Base-by-base conservation (phyloP, 805 yeast genomes). In the Nakazawaea holstii region DNA sequence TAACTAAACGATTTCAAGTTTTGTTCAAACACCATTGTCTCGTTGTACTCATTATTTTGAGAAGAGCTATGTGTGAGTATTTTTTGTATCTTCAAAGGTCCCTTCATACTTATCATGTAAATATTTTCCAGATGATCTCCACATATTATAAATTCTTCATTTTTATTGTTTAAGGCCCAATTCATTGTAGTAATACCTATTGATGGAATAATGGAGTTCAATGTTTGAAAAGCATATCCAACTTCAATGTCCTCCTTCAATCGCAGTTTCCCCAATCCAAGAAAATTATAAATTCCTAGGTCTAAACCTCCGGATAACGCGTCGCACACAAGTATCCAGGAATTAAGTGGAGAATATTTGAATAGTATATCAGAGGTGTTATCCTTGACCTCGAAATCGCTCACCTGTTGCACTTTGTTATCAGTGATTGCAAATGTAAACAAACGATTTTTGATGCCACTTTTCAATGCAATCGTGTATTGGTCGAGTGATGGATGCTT, bases 101-200 rank as follows among this genome's bases (percentile, higher is more conserved):
- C 45, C 20, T 24, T 40, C 31, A 46, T 15, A 6, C n/a, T 20
- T 11, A 46, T 28, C 37, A 46, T 4, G 13, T 20, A 29, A 5
- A 46, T 1, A 9, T 17, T 35, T 24, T 46, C 49, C 8, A 40
- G 26, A 14, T 46, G 38, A 20, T 46, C 49, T 28, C 49, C 49
- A 33, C 43, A 39, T 13, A 45, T 5, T 8, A 45, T 27, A 6
- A 39, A 7, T 29, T 45, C 48, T 6, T 39, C 38, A 15, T 14
- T 14, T 24, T 32, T 9, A 6, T 32, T 8, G 28, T 45, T 27
- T n/a, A 39, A 26, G 4, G 14, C 29, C 43, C 48, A 39, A 6
- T 45, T 42, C 9, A 38, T 24, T 15, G 9, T 8, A 8, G 26
- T 29, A 9, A 32, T 11, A 9, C 47, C 47, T n/a, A 45, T 33